These are phyloP conservation scores for Durusdinium trenchii DNA, from an alignment of 73 alveolate genomes.

Conservation along the genomic window DNA sequence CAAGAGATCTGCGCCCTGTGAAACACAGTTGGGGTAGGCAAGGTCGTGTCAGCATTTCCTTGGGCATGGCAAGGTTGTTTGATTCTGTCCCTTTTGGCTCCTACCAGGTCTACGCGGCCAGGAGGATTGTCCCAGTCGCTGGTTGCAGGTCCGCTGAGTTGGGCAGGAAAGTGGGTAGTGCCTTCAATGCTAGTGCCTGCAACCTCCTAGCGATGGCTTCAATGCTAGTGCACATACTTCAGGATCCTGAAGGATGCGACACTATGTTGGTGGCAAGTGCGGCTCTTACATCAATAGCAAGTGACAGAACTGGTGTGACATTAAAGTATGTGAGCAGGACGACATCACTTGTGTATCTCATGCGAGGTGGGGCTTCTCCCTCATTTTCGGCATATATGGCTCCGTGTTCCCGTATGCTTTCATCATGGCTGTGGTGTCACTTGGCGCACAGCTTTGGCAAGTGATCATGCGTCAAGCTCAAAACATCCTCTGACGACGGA, in stretches of 20 bases:
- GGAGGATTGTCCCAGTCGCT: background rate
- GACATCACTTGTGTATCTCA: background rate
- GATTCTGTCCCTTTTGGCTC: background rate
- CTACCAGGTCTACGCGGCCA: slow-evolving; percentile 17
- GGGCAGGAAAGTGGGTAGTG: background rate
- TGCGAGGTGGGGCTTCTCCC: slow-evolving; percentile 93
- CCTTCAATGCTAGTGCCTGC: background rate
- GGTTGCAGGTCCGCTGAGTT: background rate
- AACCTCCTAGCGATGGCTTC: background rate
- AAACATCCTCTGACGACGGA: no score
- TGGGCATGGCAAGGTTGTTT: background rate
- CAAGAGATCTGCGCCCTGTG: slow-evolving; percentile 30
- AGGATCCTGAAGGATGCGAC: slow-evolving; percentile 69
- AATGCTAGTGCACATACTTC: background rate
- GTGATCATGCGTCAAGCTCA: background rate
- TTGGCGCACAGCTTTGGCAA: background rate
- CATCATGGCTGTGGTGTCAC: slow-evolving; percentile 63
- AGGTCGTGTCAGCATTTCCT: background rate
- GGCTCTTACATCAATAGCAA: no score
- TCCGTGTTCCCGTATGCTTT: slow-evolving; percentile 77
- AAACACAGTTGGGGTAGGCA: slow-evolving; percentile 46
- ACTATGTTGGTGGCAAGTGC: slow-evolving; percentile 71
- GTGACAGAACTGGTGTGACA: no score
- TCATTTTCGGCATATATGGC: slow-evolving; percentile 65
- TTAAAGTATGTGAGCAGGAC: no score